Percentiles rank a stretch among this genome's conserved stretches.
Evolutionary conservation across 805 yeast species (phyloP).

Genomic region (Metschnikowia kofuensis): DNA sequence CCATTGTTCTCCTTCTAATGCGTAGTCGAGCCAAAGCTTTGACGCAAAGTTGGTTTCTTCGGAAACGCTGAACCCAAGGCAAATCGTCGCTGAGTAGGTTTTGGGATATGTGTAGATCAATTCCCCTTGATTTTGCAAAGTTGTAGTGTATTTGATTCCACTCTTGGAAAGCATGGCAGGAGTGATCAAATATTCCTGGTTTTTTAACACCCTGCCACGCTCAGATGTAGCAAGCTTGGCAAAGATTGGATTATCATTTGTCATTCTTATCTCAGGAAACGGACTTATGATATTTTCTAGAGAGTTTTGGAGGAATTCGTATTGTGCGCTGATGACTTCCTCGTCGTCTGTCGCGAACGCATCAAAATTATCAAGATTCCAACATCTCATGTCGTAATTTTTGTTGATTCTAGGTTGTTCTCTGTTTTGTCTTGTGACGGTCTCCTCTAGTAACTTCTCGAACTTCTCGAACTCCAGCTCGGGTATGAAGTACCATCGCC

Average conservation of each 20-base stretch:
- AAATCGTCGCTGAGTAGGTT: conserved; percentile 48
- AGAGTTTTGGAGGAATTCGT: conserved; percentile 28
- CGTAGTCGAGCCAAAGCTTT: conserved; percentile 50
- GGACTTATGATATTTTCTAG: conserved; percentile 32
- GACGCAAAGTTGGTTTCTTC: conserved; percentile 61
- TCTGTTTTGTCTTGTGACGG: conserved; percentile 9
- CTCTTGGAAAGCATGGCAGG: conserved; percentile 46
- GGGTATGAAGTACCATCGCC: conserved; percentile 62
- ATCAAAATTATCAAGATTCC: conserved; percentile 21
- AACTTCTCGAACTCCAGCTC: conserved; percentile 52
- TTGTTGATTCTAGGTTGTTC: conserved; percentile 15
- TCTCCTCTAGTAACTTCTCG: conserved; percentile 38
- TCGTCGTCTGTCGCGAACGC: conserved; percentile 17
- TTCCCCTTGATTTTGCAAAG: conserved; percentile 62
- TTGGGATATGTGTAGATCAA: conserved; percentile 56
- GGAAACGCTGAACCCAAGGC: conserved; percentile 54
- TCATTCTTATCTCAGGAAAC: conserved; percentile 24
- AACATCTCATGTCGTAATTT: conserved; percentile 18
- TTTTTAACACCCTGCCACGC: conserved; percentile 18
- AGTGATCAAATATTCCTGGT: conserved; percentile 47
- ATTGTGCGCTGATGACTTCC: conserved; percentile 17
- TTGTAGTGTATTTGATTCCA: conserved; percentile 47
- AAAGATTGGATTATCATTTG: conserved; percentile 24
- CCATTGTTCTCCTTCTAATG: conserved; percentile 52
- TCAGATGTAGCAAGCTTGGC: conserved; percentile 17